Evolutionary conservation across 768 basidiomycete species (phyloP).

Genomic region (Floccularia luteovirens): DNA sequence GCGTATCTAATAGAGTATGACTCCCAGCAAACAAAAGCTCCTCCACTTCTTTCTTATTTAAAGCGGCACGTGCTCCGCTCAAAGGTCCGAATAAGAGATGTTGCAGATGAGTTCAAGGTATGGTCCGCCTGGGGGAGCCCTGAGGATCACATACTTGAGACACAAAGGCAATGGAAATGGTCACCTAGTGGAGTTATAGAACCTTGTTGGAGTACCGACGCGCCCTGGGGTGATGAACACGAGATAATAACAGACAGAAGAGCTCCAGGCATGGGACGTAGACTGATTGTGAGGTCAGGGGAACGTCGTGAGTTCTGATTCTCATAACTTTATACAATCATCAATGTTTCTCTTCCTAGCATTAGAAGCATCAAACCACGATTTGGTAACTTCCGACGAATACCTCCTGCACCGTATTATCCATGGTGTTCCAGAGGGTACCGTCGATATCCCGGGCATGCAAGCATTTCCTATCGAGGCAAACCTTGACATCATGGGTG

Average conservation of each 20-base stretch:
- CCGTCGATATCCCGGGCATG: slow-evolving; percentile 63
- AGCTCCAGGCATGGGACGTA: slow-evolving; percentile 71
- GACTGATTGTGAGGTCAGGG: slow-evolving; percentile 65
- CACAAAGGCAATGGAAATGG: slow-evolving; percentile 32
- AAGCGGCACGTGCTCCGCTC: slow-evolving; percentile 84
- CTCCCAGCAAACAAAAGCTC: slow-evolving; percentile 47
- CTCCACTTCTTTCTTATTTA: slow-evolving; percentile 59
- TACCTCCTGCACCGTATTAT: slow-evolving; percentile 76
- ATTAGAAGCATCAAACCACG: slow-evolving; percentile 47
- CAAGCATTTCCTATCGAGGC: slow-evolving; percentile 91
- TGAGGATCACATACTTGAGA: slow-evolving; percentile 20
- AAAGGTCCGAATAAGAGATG: slow-evolving; percentile 78
- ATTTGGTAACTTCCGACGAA: slow-evolving; percentile 39
- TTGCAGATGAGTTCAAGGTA: slow-evolving; percentile 69
- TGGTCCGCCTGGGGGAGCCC: slow-evolving; percentile 73
- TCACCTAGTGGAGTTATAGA: slow-evolving; percentile 74
- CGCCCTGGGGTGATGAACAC: slow-evolving; percentile 57
- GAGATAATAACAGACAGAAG: slow-evolving; percentile 52
- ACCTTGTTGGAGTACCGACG: slow-evolving; percentile 51
- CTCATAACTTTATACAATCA: background rate
- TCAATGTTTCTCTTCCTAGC: slow-evolving; percentile 25
- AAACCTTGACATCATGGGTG: slow-evolving; percentile 92
- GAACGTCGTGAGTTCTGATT: slow-evolving; percentile 54
- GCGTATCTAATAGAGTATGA: slow-evolving; percentile 74
- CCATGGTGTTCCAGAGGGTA: slow-evolving; percentile 86